These are phyloP conservation scores for Diaporthe citri DNA, from an alignment of 2,329 filamentous ascomycete species.

Conservation along the genomic window DNA sequence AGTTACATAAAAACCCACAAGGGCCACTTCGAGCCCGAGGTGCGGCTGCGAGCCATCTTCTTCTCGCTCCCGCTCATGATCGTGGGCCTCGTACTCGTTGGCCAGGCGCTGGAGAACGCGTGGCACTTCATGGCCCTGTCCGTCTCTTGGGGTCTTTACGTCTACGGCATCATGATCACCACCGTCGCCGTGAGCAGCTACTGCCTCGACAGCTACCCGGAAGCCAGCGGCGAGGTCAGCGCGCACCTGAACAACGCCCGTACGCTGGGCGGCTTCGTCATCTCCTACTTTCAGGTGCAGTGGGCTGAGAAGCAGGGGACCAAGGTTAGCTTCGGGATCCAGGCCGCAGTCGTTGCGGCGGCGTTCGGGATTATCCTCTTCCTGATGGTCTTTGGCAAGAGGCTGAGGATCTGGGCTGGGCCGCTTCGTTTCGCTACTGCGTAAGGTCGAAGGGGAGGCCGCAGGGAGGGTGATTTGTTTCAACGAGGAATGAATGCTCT, in stretches of 20 bases:
- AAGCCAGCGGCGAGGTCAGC: constrained; percentile 66
- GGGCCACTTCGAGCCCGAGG: constrained; percentile 69
- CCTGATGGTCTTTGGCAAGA: constrained; percentile 49
- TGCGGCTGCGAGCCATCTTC: constrained; percentile 62
- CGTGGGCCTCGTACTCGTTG: constrained; percentile 63
- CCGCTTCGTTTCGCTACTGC: constrained; percentile 49
- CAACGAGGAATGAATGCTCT: background rate
- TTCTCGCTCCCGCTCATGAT: constrained; percentile 62
- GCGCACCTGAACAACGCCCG: constrained; percentile 65
- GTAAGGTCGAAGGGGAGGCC: constrained; percentile 10
- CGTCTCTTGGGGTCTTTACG: constrained; percentile 65
- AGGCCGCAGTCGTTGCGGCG: constrained; percentile 54
- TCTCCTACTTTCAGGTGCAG: constrained; percentile 64
- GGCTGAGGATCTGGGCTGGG: constrained; percentile 49
- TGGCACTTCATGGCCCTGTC: constrained; percentile 66
- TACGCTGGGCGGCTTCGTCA: constrained; percentile 63
- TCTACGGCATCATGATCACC: constrained; percentile 67
- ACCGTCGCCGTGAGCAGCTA: constrained; percentile 66
- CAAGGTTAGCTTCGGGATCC: constrained; percentile 59
- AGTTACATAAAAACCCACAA: constrained; percentile 59
- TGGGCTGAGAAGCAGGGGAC: constrained; percentile 61
- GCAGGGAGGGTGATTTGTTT: too few species aligned
- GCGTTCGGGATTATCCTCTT: constrained; percentile 46
- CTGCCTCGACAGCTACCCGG: constrained; percentile 66
- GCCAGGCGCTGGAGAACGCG: constrained; percentile 61